phyloP scores from a whole-genome alignment of 495 filamentous ascomycete genomes.

The Annulohypoxylon stygium region DNA sequence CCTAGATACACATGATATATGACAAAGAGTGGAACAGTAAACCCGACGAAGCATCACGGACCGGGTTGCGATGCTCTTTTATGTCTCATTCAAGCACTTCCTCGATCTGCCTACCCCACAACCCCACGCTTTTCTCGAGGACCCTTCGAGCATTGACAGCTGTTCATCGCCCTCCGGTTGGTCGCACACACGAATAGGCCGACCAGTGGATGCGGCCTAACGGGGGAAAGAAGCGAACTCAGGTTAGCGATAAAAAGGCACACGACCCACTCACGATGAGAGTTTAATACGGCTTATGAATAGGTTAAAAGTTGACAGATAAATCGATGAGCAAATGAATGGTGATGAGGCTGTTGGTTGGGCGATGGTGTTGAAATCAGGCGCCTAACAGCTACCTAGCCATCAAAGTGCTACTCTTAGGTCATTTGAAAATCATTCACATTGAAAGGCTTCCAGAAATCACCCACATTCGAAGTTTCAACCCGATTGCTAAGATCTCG shows the following conservation, averaged over 20 bases:
- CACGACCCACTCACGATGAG: constrained; percentile 10
- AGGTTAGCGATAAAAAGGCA: constrained; percentile 12
- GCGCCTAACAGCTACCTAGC: background rate
- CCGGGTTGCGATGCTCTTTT: constrained; percentile 24
- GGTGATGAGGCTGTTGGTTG: background rate
- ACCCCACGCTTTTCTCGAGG: constrained; percentile 44
- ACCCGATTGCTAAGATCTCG: too few species aligned
- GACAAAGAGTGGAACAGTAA: background rate
- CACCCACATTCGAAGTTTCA: too few species aligned
- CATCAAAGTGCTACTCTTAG: background rate
- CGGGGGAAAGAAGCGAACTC: background rate
- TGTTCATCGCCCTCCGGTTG: constrained; percentile 49
- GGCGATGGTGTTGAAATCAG: background rate
- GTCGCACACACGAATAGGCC: constrained; percentile 20
- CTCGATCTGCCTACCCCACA: constrained; percentile 42
- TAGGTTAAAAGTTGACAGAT: background rate
- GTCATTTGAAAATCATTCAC: background rate
- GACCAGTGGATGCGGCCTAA: constrained; percentile 47
- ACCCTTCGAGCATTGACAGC: constrained; percentile 40
- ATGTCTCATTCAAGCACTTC: constrained; percentile 18
- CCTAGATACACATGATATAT: background rate
- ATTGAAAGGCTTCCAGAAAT: background rate
- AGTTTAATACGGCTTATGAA: background rate
- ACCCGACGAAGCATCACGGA: constrained; percentile 3
- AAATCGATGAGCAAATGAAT: background rate